A percentile compares a stretch with the other conserved stretches of the same genome.
Evolutionary conservation across 257 asterid genomes (phyloP).

Genomic region (Orobanche coerulescens): DNA sequence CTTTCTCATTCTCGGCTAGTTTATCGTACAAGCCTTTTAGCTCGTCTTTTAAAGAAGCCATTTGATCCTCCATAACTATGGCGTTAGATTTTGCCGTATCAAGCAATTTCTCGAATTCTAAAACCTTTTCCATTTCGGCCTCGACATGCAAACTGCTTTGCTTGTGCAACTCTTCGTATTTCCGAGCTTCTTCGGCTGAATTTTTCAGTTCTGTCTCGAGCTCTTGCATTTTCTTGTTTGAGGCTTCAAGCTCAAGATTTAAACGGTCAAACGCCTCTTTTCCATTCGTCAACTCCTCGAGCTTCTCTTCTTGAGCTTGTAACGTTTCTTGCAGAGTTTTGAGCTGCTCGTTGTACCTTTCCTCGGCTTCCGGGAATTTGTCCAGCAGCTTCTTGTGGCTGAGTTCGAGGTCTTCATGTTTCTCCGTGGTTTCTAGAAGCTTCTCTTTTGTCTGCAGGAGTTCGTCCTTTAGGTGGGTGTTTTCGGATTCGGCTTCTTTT

Average conservation of each 20-base stretch:
- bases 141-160: conserved; percentile 66
- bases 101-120: conserved; percentile 62
- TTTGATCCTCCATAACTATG: conserved; percentile 54
- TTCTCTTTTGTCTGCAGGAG: conserved; percentile 45
- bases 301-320: conserved; percentile 46
- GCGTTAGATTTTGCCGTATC: conserved; percentile 53
- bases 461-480: conserved; percentile 44
- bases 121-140: conserved; percentile 53
- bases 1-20: conserved; percentile 51
- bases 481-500: conserved; percentile 60
- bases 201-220: conserved; percentile 46
- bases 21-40: conserved; percentile 42
- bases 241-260: conserved; percentile 55
- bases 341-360: conserved; percentile 41
- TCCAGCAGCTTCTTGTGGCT: conserved; percentile 46
- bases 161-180: conserved; percentile 69
- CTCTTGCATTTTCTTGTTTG: conserved; percentile 57
- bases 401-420: conserved; percentile 46
- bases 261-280: conserved; percentile 56
- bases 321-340: conserved; percentile 56
- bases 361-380: conserved; percentile 49
- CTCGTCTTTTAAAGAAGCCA: conserved; percentile 51
- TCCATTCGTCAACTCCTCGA: conserved; percentile 43
- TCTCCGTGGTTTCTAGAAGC: conserved; percentile 35
- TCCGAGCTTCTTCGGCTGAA: conserved; percentile 48